Evolutionary conservation across 1,284 basidiomycete species (phyloP).

Genomic region (Pseudozyma tsukubaensis): DNA sequence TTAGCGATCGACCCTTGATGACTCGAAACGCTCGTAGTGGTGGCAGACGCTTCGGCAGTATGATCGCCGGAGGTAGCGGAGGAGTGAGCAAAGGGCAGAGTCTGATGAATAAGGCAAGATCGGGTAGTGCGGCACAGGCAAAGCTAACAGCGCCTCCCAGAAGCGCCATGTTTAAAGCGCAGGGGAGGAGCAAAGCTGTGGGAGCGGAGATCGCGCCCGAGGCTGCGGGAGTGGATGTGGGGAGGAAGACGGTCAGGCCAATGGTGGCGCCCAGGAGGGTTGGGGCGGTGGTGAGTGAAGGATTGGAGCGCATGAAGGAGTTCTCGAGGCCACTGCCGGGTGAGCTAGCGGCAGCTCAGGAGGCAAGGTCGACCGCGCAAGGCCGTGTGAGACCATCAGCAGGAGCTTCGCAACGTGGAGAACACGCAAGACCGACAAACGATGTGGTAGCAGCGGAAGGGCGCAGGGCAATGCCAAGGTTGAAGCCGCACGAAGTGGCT

Average conservation of each 20-base stretch:
- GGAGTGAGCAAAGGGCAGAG: constrained; percentile 48
- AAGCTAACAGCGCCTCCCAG: constrained; percentile 30
- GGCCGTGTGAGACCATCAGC: not conserved
- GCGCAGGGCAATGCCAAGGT: constrained; percentile 7
- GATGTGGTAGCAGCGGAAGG: constrained; percentile 1
- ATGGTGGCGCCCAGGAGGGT: constrained; percentile 47
- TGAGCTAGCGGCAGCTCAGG: constrained; percentile 1
- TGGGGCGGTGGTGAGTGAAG: constrained; percentile 24
- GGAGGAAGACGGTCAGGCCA: constrained; percentile 15
- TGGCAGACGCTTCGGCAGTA: constrained; percentile 19
- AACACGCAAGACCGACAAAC: not conserved
- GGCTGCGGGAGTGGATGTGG: constrained; percentile 12
- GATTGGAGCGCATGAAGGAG: constrained; percentile 21
- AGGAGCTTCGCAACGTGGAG: not conserved
- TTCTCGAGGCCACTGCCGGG: constrained; percentile 15
- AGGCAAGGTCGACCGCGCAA: not conserved
- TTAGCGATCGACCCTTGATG: constrained; percentile 46
- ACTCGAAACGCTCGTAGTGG: constrained; percentile 15
- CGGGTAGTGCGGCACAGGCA: constrained; percentile 35
- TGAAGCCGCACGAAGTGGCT: constrained; percentile 33
- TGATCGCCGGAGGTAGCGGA: not conserved
- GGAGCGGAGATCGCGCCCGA: constrained; percentile 31
- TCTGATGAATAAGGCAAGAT: constrained; percentile 43
- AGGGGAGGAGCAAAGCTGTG: constrained; percentile 31
- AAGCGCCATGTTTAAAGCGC: constrained; percentile 11